Base-by-base conservation (phyloP, 1,139 yeast genomes). In the Zygosaccharomyces sapae region DNA sequence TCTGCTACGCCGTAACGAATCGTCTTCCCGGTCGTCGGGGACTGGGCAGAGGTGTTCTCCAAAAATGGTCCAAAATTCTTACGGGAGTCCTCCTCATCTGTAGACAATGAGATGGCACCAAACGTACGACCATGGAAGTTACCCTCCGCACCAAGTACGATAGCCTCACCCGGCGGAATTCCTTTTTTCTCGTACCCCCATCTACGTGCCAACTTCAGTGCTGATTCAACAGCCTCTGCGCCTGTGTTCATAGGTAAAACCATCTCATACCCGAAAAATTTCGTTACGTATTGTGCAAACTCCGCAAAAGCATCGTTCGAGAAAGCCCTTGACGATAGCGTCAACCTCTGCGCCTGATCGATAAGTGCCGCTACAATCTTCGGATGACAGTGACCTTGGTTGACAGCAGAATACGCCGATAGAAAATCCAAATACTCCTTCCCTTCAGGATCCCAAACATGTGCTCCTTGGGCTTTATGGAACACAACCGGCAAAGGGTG, bases 301-400 rank as follows among this genome's bases (percentile, higher is more conserved):
- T 77, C 77, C 43, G 96, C 95, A 65, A 90, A 88, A 12, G 83
- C 83, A 66, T 90, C 96, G 50, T 87, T 84, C 33, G 95, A 86
- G 68, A 90, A 92, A 5, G 97, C 97, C 65, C 98, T 77, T 35
- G 96, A 88, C 47, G 94, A 84, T 54, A 90, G 74, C 8, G 97
- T 90, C 69, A 90, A 74, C 53, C 75, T 79, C 50, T 81, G 78
- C 8, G 97, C 96, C 72, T 92, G 97, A 38, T 89, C 95, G 43
- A 81, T 75, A 53, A 92, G 76, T 1, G 98, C 97, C 41, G 71
- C 76, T 52, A 92, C 76, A 65, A 90, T 90, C 70, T 86, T 83
- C 50, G 97, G 97, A 67, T 90, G 97, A 70, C 97, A 90, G 68
- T 90, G 98, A 50, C 98, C 98, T 70, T 92, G 97, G 73, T 92